Percentiles rank a stretch among this genome's conserved stretches.
These are phyloP conservation scores for Rhizopus stolonifer DNA, from an alignment of 371 early-diverging fungal species.

Conservation along the genomic window DNA sequence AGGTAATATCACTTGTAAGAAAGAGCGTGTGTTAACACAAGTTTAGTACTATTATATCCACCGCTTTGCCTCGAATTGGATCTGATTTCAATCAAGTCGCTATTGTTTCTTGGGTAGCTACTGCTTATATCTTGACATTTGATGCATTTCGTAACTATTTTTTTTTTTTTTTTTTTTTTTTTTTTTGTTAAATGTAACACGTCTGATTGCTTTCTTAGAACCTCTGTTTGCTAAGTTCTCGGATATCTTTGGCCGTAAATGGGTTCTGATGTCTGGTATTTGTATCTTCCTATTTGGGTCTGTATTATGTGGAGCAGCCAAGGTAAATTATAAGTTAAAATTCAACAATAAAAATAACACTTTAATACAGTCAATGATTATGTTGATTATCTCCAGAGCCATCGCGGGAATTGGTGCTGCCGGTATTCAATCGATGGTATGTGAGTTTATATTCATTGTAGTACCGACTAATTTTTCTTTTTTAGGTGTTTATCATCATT, in stretches of 20 bases:
- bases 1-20: slow-evolving; percentile 12
- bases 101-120: slow-evolving; percentile 68
- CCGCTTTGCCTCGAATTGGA: slow-evolving; percentile 70
- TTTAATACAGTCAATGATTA: slow-evolving; percentile 41
- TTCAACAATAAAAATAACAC: not conserved
- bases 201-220: too few relatives aligned
- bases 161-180: not conserved
- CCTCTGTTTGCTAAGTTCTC: slow-evolving; percentile 61
- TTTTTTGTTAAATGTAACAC: too few relatives aligned
- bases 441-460: slow-evolving; percentile 16
- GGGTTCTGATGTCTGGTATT: slow-evolving; percentile 54
- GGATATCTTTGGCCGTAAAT: slow-evolving; percentile 74
- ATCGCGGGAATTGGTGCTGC: slow-evolving; percentile 64
- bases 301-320: slow-evolving; percentile 54
- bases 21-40: not conserved
- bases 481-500: slow-evolving; percentile 60
- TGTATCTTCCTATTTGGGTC: slow-evolving; percentile 61
- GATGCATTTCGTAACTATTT: slow-evolving; percentile 45
- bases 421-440: slow-evolving; percentile 37
- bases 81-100: slow-evolving; percentile 67
- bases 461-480: too few relatives aligned
- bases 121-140: slow-evolving; percentile 59
- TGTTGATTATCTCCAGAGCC: slow-evolving; percentile 65
- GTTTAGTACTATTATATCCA: slow-evolving; percentile 70
- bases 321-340: slow-evolving; percentile 11